A percentile compares a stretch with the other conserved stretches of the same genome.
These are phyloP conservation scores for Xylaria palmicola DNA, from an alignment of 495 filamentous ascomycete species.

Conservation along the genomic window DNA sequence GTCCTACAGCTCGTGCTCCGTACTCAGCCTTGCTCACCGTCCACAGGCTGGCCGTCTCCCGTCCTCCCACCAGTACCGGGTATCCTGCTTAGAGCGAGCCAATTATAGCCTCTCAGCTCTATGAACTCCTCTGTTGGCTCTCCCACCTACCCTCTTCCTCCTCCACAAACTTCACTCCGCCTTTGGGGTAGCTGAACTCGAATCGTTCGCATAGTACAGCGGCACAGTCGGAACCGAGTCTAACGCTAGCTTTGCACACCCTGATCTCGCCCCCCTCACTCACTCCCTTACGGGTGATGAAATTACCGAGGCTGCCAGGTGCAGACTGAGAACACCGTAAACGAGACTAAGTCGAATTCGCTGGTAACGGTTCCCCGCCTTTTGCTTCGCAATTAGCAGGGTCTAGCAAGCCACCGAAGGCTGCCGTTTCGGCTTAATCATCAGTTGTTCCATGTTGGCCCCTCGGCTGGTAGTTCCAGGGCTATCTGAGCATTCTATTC, in stretches of 20 bases:
- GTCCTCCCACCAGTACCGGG: background rate
- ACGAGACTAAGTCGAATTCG: background rate
- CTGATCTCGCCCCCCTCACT: background rate
- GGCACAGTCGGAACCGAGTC: conserved; percentile 5
- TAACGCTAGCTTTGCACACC: conserved; percentile 9
- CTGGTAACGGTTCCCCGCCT: background rate
- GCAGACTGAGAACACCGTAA: background rate
- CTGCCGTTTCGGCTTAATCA: background rate
- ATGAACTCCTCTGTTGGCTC: conserved; percentile 3
- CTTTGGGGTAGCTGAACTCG: background rate
- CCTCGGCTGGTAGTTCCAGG: background rate
- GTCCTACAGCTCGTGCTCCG: conserved; percentile 1
- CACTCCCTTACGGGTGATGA: background rate
- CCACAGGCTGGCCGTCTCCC: background rate
- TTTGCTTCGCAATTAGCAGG: background rate
- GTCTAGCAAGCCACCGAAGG: background rate
- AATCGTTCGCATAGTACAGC: background rate
- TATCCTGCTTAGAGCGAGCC: background rate
- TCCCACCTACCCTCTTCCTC: too few relatives aligned
- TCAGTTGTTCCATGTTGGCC: conserved; percentile 1
- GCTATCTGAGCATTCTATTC: background rate
- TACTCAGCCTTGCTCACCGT: background rate
- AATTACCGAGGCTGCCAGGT: background rate
- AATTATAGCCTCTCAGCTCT: background rate
- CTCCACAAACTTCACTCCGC: background rate